A percentile compares a stretch with the other conserved stretches of the same genome.
These are phyloP conservation scores for Trichophyton schoenleinii DNA, from an alignment of 2,329 filamentous ascomycete species.

Conservation along the genomic window DNA sequence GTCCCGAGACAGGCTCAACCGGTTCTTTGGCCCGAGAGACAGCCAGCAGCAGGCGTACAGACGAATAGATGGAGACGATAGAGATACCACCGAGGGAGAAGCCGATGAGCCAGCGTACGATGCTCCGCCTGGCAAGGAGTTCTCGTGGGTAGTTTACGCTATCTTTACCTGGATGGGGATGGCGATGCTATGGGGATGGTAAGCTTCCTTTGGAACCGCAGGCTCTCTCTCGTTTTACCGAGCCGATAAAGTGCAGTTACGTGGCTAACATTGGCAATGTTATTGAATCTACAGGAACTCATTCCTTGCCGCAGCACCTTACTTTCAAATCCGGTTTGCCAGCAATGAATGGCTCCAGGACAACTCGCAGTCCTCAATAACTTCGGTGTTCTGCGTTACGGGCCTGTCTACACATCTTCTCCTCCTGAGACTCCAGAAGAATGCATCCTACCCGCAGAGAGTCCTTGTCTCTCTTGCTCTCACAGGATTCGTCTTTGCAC, in stretches of 20 bases:
- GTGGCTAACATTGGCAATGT: not conserved
- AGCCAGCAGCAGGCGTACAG: conserved; percentile 18
- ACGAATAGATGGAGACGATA: conserved; percentile 16
- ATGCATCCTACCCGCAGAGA: conserved; percentile 76
- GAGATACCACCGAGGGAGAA: conserved; percentile 15
- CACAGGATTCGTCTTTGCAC: conserved; percentile 61
- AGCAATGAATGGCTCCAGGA: conserved; percentile 56
- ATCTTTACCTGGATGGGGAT: conserved; percentile 78
- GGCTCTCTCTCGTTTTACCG: not conserved
- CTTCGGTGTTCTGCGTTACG: conserved; percentile 72
- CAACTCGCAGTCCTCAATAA: conserved; percentile 82
- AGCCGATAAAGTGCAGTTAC: not conserved
- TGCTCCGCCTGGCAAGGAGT: conserved; percentile 25
- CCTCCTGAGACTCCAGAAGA: conserved; percentile 65
- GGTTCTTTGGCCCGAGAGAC: conserved; percentile 20
- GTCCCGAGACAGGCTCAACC: conserved; percentile 26
- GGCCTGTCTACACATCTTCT: conserved; percentile 66
- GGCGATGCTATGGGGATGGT: conserved; percentile 98
- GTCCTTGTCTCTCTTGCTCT: conserved; percentile 66
- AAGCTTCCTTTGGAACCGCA: conserved; percentile 24
- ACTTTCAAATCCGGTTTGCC: conserved; percentile 74
- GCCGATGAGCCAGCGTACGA: conserved; percentile 22
- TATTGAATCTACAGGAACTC: conserved; percentile 61
- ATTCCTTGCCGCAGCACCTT: conserved; percentile 89
- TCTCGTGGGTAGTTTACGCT: conserved; percentile 76